Conservation (phyloP, 1,284 basidiomycete genomes). For the Abortiporus biennis region DNA sequence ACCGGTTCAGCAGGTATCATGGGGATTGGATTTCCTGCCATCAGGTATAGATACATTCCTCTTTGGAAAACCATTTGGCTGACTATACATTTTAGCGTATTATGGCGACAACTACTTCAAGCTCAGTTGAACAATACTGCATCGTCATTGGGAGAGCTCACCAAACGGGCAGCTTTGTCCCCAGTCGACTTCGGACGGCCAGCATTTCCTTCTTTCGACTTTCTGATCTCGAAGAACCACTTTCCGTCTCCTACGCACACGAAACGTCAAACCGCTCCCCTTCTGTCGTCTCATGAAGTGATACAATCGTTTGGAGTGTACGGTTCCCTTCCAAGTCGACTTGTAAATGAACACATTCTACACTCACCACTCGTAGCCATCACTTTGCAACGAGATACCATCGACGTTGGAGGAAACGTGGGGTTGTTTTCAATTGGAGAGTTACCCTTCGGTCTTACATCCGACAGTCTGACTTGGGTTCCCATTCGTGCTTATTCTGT, state of each 20-base stretch:
- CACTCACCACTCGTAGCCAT: constrained; percentile 23
- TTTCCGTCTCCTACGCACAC: constrained; percentile 7
- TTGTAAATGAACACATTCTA: constrained; percentile 17
- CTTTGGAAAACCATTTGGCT: neutral
- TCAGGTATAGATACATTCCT: neutral
- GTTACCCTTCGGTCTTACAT: constrained; percentile 31
- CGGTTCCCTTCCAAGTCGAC: constrained; percentile 24
- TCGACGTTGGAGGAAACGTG: constrained; percentile 28
- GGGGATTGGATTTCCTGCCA: constrained; percentile 31
- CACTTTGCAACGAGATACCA: constrained; percentile 33
- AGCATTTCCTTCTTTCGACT: constrained; percentile 15
- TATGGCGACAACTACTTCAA: constrained; percentile 20
- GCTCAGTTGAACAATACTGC: constrained; percentile 10
- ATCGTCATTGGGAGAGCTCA: neutral
- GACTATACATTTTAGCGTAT: constrained; percentile 10
- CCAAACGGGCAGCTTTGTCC: neutral
- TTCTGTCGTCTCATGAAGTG: constrained; percentile 12
- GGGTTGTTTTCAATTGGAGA: constrained; percentile 35
- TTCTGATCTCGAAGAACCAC: constrained; percentile 6
- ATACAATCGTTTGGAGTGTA: constrained; percentile 21
- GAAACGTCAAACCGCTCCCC: constrained; percentile 7
- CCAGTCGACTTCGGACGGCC: constrained; percentile 1
- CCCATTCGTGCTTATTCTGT: constrained; percentile 33
- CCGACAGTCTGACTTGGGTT: constrained; percentile 36
- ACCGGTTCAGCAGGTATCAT: constrained; percentile 34